Evolutionary conservation across 805 yeast species (phyloP).

Genomic region (Ogataea populi-albae): DNA sequence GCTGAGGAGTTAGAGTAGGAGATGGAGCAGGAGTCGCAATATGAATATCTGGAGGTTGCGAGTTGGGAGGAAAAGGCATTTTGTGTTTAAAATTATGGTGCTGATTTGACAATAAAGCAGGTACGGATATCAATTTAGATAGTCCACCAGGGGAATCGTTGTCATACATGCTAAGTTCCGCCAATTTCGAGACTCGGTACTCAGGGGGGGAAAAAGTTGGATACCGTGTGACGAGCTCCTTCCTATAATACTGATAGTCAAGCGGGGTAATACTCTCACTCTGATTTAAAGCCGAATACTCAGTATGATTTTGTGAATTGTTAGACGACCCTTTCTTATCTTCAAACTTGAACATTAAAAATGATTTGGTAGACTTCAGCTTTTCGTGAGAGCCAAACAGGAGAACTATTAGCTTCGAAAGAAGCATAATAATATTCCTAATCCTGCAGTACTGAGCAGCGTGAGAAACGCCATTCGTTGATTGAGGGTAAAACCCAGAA

Average conservation of each 20-base stretch:
- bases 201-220: constrained; percentile 64
- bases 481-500: constrained; percentile 23
- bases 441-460: constrained; percentile 39
- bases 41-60: constrained; percentile 45
- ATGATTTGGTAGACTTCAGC: constrained; percentile 43
- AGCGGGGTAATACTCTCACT: constrained; percentile 61
- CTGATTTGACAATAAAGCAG: constrained; percentile 31
- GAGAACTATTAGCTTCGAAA: constrained; percentile 52
- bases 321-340: neutral
- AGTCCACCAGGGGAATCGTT: constrained; percentile 12
- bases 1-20: constrained; percentile 59
- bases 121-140: constrained; percentile 24
- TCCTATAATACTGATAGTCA: constrained; percentile 79
- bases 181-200: constrained; percentile 42
- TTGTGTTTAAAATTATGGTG: constrained; percentile 31
- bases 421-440: constrained; percentile 52
- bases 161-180: constrained; percentile 33
- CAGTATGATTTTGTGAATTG: neutral
- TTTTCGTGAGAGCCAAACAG: constrained; percentile 58
- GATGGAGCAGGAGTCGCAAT: constrained; percentile 89
- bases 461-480: constrained; percentile 11
- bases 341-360: constrained; percentile 39
- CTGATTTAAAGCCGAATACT: too few relatives aligned
- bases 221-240: constrained; percentile 69
- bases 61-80: constrained; percentile 34